Evolutionary conservation across 257 asterid genomes (phyloP).

Genomic region (Solanum chilense): DNA sequence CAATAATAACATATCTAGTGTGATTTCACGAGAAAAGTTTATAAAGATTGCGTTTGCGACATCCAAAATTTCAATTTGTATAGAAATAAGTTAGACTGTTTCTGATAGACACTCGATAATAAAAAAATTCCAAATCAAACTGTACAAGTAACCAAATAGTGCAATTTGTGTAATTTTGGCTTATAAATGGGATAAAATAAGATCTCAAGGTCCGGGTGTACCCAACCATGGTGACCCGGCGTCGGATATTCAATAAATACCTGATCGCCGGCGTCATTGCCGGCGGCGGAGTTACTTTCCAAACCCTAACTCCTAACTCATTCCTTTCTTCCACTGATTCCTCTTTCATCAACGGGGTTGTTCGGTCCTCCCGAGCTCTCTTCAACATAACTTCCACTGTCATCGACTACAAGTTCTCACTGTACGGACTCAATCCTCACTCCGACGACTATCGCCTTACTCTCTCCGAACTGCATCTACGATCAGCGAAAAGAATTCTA

Average conservation of each 20-base stretch:
- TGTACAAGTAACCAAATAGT: neutral
- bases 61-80: neutral
- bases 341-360: constrained; percentile 47
- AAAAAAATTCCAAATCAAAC: too few relatives aligned
- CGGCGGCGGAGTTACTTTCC: constrained; percentile 46
- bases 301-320: constrained; percentile 11
- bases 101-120: too few relatives aligned
- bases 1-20: neutral
- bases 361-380: constrained; percentile 80
- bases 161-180: neutral
- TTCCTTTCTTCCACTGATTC: constrained; percentile 5
- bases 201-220: neutral
- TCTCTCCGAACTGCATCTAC: constrained; percentile 67
- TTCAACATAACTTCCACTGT: constrained; percentile 54
- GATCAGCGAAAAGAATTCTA: constrained; percentile 69
- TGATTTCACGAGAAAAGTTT: too few relatives aligned
- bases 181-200: neutral
- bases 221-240: neutral
- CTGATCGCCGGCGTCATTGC: constrained; percentile 45
- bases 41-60: too few relatives aligned
- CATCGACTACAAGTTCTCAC: constrained; percentile 64
- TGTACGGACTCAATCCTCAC: constrained; percentile 30
- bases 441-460: constrained; percentile 37
- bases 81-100: neutral
- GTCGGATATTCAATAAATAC: neutral